Percentiles rank a stretch among this genome's conserved stretches.
These are phyloP conservation scores for Penicillium sp. DNA, from an alignment of 2,329 filamentous ascomycete genomes.

Conservation along the genomic window DNA sequence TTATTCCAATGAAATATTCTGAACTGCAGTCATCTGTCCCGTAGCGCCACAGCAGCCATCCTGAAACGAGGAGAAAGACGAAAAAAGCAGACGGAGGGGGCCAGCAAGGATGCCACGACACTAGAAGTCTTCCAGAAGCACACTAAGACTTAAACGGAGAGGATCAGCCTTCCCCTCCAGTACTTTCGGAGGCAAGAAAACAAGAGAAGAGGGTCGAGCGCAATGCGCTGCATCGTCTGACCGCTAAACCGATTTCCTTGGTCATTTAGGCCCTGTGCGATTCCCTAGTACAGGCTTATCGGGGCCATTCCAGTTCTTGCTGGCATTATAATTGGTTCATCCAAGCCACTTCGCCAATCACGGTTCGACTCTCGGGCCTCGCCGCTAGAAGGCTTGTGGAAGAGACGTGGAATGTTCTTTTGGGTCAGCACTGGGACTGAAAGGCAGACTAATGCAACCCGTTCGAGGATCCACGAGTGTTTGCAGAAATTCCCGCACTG, in stretches of 20 bases:
- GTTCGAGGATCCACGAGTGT: conserved; percentile 14
- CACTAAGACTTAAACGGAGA: neutral
- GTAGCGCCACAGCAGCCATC: neutral
- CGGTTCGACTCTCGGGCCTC: neutral
- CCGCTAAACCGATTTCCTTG: conserved; percentile 5
- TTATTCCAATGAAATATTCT: no score
- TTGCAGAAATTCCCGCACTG: conserved; percentile 24
- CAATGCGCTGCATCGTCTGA: conserved; percentile 8
- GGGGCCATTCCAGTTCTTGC: neutral
- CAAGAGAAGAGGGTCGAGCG: neutral
- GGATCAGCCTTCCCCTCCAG: neutral
- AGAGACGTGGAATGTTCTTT: conserved; percentile 21
- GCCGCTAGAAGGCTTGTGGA: conserved; percentile 30
- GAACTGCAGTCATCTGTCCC: neutral
- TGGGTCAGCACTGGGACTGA: neutral
- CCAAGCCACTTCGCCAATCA: neutral
- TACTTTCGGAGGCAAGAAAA: neutral
- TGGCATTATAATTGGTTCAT: neutral
- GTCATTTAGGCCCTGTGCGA: no score
- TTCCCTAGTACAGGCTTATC: neutral
- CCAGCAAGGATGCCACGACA: conserved; percentile 1
- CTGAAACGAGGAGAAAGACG: conserved; percentile 1
- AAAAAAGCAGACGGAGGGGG: neutral
- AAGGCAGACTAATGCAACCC: conserved; percentile 13
- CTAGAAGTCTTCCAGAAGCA: conserved; percentile 21